These are phyloP conservation scores for Capsicum baccatum DNA, from an alignment of 257 asterid genomes.

Conservation along the genomic window DNA sequence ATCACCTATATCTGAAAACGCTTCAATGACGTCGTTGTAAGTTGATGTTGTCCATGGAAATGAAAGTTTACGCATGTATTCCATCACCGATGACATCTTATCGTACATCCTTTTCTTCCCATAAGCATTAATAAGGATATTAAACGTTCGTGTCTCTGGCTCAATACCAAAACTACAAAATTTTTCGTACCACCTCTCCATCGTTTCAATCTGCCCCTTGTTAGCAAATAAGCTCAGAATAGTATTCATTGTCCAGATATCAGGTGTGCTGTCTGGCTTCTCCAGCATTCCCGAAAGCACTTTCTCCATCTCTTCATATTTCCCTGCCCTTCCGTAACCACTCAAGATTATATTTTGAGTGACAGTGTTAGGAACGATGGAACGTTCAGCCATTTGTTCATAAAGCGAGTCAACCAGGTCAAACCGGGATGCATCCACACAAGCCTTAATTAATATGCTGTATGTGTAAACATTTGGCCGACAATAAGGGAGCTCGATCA, in stretches of 20 bases:
- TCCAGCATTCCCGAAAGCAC: slow-evolving; percentile 72
- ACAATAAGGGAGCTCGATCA: slow-evolving; percentile 74
- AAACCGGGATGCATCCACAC: slow-evolving; percentile 69
- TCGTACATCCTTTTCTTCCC: too few species aligned
- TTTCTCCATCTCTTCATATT: slow-evolving; percentile 83
- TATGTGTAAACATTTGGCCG: slow-evolving; percentile 91
- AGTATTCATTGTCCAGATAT: slow-evolving; percentile 93
- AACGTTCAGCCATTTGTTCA: slow-evolving; percentile 66
- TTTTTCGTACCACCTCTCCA: too few species aligned
- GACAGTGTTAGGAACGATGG: slow-evolving; percentile 82
- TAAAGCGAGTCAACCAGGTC: slow-evolving; percentile 81
- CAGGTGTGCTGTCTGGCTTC: slow-evolving; percentile 65
- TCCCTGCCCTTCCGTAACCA: slow-evolving; percentile 90
- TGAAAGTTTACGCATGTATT: too few species aligned
- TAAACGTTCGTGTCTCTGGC: too few species aligned
- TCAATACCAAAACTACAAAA: too few species aligned
- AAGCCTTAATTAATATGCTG: slow-evolving; percentile 85
- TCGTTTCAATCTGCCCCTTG: too few species aligned
- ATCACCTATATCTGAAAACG: slow-evolving; percentile 85
- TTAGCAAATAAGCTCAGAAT: too few species aligned
- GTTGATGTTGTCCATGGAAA: slow-evolving; percentile 98
- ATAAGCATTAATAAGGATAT: too few species aligned
- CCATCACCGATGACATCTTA: too few species aligned
- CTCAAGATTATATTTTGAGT: slow-evolving; percentile 84
- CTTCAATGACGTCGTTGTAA: slow-evolving; percentile 90